Base-by-base conservation (phyloP, 1,284 basidiomycete genomes). In the Tetrapyrgos nigripes region DNA sequence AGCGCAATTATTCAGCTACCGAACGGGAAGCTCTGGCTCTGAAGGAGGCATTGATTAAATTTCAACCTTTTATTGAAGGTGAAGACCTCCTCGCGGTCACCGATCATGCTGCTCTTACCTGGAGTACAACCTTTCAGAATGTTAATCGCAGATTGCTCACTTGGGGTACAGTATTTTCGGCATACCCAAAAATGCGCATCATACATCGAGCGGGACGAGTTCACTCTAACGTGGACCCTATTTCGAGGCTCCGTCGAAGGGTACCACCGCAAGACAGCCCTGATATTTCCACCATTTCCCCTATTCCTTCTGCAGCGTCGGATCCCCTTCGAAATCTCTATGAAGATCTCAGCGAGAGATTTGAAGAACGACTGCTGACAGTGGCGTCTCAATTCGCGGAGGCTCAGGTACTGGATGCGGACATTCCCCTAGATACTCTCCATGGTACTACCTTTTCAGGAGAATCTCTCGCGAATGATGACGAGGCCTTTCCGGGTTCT, bases 201-300 rank as follows among this genome's bases (percentile, higher is more conserved):
- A 61, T 72, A 1, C 71, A 75, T 43, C 53, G 68, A 1, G 61
- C 70, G 0, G 72, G 73, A 4, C 43, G 62, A 17, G 63, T 67
- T 1, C 72, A 75, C 43, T 71, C 68, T 3, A 75, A 75, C 48
- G 71, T 73, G 1, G 71, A 73, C 58, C 71, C 70, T 9, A 55
- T 62, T 19, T 62, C 60, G 0, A 47, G 57, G 9, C 19, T 62
- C 23, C 53, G 47, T 5, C 45, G 48, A 9, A n/a, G 46, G 4
- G 33, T 54, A n/a, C 53, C 56, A 23, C 21, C 35, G n/a, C 54
- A 60, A 28, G 29, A 29, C n/a, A 35, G 59, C 1, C 55, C 52
- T 1, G 40, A 55, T 33, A 33, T 33, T 14, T 8, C 31, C 8
- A 33, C 8, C 31, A 33, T 33, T 14, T 8, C 31, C 14, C 31